phyloP scores from a whole-genome alignment of 192 early-diverging fungal species.

The Entomortierella lignicola region DNA sequence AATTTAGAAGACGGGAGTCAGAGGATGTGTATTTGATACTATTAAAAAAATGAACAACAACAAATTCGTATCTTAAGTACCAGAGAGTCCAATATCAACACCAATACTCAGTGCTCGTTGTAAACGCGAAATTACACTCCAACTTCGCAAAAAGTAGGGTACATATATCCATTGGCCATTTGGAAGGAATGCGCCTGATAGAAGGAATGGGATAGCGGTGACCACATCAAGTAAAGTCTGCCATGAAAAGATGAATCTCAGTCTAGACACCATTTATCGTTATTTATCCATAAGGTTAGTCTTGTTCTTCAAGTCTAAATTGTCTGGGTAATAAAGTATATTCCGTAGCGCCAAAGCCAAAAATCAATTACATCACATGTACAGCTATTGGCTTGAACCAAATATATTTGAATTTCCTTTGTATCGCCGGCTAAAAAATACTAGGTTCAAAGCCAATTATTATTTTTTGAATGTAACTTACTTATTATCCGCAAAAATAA shows the following conservation, averaged over 20 bases:
- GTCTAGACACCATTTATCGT: too few relatives aligned
- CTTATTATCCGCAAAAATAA: slow-evolving; percentile 49
- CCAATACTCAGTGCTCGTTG: slow-evolving; percentile 67
- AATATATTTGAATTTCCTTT: too few relatives aligned
- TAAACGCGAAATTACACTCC: slow-evolving; percentile 66
- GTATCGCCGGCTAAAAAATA: too few relatives aligned
- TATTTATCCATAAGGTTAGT: too few relatives aligned
- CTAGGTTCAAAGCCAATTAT: background rate
- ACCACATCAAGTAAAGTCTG: slow-evolving; percentile 60
- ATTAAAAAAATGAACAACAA: too few relatives aligned
- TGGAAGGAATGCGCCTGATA: slow-evolving; percentile 52
- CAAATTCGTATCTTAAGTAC: slow-evolving; percentile 17
- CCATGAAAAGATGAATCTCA: slow-evolving; percentile 58
- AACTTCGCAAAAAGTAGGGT: slow-evolving; percentile 73
- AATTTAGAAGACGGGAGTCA: too few relatives aligned
- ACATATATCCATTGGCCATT: slow-evolving; percentile 64
- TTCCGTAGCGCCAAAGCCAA: background rate
- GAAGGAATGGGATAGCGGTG: slow-evolving; percentile 66
- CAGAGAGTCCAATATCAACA: slow-evolving; percentile 60
- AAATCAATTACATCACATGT: too few relatives aligned
- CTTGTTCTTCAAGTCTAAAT: too few relatives aligned
- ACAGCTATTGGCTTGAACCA: too few relatives aligned
- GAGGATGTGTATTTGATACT: too few relatives aligned
- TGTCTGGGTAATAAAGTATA: too few relatives aligned
- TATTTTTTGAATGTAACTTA: background rate